phyloP scores from a whole-genome alignment of 2,329 filamentous ascomycete genomes.

The Gremmenia infestans region DNA sequence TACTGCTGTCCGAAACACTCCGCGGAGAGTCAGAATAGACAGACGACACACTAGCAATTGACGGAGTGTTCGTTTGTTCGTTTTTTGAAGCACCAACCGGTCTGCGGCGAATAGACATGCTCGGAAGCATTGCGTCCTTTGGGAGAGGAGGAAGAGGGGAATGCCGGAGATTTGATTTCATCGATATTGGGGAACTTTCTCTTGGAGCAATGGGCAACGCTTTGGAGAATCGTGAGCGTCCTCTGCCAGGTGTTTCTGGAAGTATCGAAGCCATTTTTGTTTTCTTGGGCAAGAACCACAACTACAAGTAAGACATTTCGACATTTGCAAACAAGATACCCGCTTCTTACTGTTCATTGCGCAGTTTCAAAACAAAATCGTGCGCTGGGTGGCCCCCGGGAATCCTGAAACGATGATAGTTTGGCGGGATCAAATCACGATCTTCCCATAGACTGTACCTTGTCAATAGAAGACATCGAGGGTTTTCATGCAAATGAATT shows the following conservation, averaged over 20 bases:
- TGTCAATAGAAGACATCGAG: slow-evolving; percentile 4
- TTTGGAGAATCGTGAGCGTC: slow-evolving; percentile 26
- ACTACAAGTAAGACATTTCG: neutral
- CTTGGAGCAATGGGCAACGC: slow-evolving; percentile 18
- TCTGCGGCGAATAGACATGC: slow-evolving; percentile 23
- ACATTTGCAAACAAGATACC: slow-evolving; percentile 2
- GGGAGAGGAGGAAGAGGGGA: slow-evolving; percentile 23
- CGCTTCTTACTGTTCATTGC: neutral
- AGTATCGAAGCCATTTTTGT: slow-evolving; percentile 6
- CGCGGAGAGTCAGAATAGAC: slow-evolving; percentile 25
- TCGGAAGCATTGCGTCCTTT: slow-evolving; percentile 10
- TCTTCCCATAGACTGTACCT: neutral
- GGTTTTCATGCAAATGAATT: slow-evolving; percentile 1
- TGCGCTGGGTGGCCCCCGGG: neutral
- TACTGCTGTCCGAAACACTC: slow-evolving; percentile 20
- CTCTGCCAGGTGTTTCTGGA: slow-evolving; percentile 18
- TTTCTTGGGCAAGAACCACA: neutral
- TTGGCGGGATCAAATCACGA: slow-evolving; percentile 10
- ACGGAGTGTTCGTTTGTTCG: slow-evolving; percentile 11
- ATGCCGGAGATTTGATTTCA: slow-evolving; percentile 5
- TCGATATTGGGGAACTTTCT: slow-evolving; percentile 5
- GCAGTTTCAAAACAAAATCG: slow-evolving; percentile 3
- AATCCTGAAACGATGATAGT: slow-evolving; percentile 5
- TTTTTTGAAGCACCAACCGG: slow-evolving; percentile 21
- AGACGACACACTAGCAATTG: slow-evolving; percentile 22